Base-by-base conservation (phyloP, 2,329 filamentous ascomycete species). In the Volutella citrinella region DNA sequence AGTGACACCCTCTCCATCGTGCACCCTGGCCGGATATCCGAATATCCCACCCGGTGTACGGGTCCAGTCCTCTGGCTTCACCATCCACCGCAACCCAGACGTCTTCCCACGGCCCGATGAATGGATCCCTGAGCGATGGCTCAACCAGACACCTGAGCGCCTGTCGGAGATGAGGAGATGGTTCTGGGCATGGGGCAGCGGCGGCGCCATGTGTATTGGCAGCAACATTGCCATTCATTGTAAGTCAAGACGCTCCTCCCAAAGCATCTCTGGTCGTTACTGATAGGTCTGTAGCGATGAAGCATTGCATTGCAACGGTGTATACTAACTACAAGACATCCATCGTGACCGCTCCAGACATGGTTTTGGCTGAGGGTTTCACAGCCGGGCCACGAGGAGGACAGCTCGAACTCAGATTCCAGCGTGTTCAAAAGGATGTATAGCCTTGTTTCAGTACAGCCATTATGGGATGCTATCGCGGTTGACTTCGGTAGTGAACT, bases 141-240 rank as follows among this genome's bases (percentile, higher is more conserved):
- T 37, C 8, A 20, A 37, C 8, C 29, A 32, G 10, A 20, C 17
- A 2, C 30, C 35, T 1, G 35, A 32, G 10, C 23, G 17, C 11
- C 12, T 37, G 19, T 14, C 29, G 1, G 24, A 37, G 18, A 37
- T 37, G 35, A 19, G 30, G 17, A 29, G 24, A 19, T 37, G 35
- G 35, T 37, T 37, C 21, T 37, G 35, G 35, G 35, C 35, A 10
- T 37, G 30, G 24, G 29, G 35, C 3, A 37, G 35, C 15, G 35
- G 35, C 18, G 29, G 30, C 14, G 20, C 29, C 8, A 37, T 37
- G 29, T 37, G 35, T 5, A 33, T 37, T 10, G 35, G 35, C 7
- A 37, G 35, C 20, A 32, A 37, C 20, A 32, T 37, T 29, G 35
- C 35, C n/a, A 27, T 11, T 5, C 30, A 32, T 10, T 32, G 35